Evolutionary conservation across 306 rosid species (phyloP).

Genomic region (Medicago truncatula): MtrunA17r5.0-ANR NC_053043.1:4901001-4901500

Average conservation of each 20-base stretch:
- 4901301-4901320: constrained; percentile 94
- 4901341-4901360: constrained; percentile 76
- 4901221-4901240: neutral
- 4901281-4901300: constrained; percentile 87
- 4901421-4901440: neutral
- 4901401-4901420: constrained; percentile 41
- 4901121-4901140: neutral
- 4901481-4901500: constrained; percentile 53
- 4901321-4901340: constrained; percentile 85
- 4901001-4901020: neutral
- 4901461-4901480: neutral
- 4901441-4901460: neutral
- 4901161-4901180: constrained; percentile 32
- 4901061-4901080: neutral
- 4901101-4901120: neutral
- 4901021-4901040: neutral
- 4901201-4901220: neutral
- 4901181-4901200: neutral
- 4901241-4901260: neutral
- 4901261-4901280: constrained; percentile 64
- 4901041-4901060: neutral
- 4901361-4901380: constrained; percentile 84
- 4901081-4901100: constrained; percentile 32
- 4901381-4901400: constrained; percentile 67
- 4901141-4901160: constrained; percentile 8